A percentile compares a stretch with the other conserved stretches of the same genome.
Conservation (phyloP, 257 asterid species). For the Mitragyna speciosa region DNA sequence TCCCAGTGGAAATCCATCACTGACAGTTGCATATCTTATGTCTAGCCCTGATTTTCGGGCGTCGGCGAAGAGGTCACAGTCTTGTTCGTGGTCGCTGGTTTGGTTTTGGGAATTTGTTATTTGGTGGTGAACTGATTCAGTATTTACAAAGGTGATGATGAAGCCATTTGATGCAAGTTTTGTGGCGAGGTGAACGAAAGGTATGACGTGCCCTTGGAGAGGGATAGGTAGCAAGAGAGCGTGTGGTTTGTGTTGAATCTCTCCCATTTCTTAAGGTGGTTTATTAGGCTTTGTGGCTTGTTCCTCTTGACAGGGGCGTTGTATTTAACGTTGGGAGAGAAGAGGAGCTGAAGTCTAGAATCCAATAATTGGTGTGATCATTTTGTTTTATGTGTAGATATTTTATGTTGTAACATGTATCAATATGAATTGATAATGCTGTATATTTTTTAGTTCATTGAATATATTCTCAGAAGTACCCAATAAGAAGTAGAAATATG, state of each 20-base stretch:
- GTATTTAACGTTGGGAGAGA: not conserved
- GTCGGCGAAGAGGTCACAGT: slow-evolving; percentile 51
- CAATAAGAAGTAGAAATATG: too few species aligned
- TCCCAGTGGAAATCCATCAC: slow-evolving; percentile 61
- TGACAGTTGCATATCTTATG: slow-evolving; percentile 62
- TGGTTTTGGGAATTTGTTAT: slow-evolving; percentile 47
- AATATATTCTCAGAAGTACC: too few species aligned
- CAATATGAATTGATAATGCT: too few species aligned
- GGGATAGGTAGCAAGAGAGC: not conserved
- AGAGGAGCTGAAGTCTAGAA: too few species aligned
- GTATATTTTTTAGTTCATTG: too few species aligned
- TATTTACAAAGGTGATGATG: slow-evolving; percentile 67
- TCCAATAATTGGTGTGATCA: not conserved
- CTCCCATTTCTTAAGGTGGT: not conserved
- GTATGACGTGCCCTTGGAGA: slow-evolving; percentile 71
- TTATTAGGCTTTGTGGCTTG: not conserved
- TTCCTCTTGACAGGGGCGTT: not conserved
- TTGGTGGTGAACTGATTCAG: slow-evolving; percentile 63
- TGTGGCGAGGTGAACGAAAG: slow-evolving; percentile 63
- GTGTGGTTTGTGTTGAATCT: not conserved
- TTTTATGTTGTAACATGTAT: too few species aligned
- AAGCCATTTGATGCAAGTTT: slow-evolving; percentile 70
- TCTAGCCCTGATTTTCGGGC: slow-evolving; percentile 65
- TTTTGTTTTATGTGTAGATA: too few species aligned
- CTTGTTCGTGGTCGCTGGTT: not conserved